These are phyloP conservation scores for Tetrapisispora fleetii DNA, from an alignment of 805 yeast genomes.

Conservation along the genomic window DNA sequence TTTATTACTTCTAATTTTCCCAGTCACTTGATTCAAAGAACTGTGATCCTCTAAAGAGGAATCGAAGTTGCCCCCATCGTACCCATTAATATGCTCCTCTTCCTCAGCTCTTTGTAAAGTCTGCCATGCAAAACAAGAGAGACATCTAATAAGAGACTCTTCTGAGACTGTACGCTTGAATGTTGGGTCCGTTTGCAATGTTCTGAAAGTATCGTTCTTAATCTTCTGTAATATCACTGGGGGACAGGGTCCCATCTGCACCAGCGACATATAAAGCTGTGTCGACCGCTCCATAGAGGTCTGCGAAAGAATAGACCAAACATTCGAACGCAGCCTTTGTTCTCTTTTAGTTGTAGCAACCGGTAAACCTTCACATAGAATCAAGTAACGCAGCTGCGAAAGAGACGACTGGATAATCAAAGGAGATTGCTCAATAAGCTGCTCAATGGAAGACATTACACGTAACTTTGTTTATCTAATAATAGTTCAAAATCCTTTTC, in stretches of 20 bases:
- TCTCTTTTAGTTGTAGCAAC: slow-evolving; percentile 6
- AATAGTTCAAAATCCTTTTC: too few relatives aligned
- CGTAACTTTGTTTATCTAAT: too few relatives aligned
- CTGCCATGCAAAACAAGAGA: slow-evolving; percentile 62
- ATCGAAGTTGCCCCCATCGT: slow-evolving; percentile 1
- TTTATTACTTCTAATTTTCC: slow-evolving; percentile 1
- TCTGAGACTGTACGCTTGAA: slow-evolving; percentile 65
- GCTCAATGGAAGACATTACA: slow-evolving; percentile 13
- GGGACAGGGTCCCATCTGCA: slow-evolving; percentile 48
- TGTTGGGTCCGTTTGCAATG: slow-evolving; percentile 60
- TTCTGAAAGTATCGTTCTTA: slow-evolving; percentile 76
- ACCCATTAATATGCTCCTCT: slow-evolving; percentile 5
- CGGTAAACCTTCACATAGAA: slow-evolving; percentile 16
- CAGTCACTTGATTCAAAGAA: neutral
- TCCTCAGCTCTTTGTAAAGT: slow-evolving; percentile 11
- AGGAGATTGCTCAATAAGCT: slow-evolving; percentile 18
- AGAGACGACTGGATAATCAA: slow-evolving; percentile 20
- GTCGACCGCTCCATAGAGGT: slow-evolving; percentile 48
- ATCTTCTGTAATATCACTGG: slow-evolving; percentile 51
- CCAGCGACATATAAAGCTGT: slow-evolving; percentile 42
- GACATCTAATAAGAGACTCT: slow-evolving; percentile 51
- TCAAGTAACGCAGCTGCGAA: slow-evolving; percentile 20
- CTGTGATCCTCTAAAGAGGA: neutral
- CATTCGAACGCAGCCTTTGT: slow-evolving; percentile 41
- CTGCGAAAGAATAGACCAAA: slow-evolving; percentile 71